Conservation (phyloP, 2,329 filamentous ascomycete genomes). For the Blumeriella jaapii region DNA sequence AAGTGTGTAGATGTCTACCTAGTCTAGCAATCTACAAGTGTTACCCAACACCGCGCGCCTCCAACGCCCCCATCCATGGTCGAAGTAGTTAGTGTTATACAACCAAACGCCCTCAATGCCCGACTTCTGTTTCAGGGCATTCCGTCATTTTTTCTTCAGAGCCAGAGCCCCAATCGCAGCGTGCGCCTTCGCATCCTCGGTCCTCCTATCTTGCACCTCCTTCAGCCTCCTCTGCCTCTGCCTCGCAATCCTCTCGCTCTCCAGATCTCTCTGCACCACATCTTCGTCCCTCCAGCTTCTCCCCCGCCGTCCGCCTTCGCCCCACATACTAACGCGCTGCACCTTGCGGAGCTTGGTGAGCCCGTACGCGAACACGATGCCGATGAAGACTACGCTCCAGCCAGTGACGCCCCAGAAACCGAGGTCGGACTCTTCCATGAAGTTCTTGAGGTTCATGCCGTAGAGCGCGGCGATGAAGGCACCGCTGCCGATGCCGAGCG, state of each 20-base stretch:
- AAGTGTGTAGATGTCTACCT: slow-evolving; percentile 9
- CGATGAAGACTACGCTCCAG: slow-evolving; percentile 59
- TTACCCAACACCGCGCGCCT: slow-evolving; percentile 4
- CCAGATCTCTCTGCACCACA: slow-evolving; percentile 15
- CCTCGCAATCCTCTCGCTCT: slow-evolving; percentile 17
- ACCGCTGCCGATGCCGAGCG: slow-evolving; percentile 84
- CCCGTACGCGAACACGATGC: slow-evolving; percentile 73
- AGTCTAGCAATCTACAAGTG: slow-evolving; percentile 3
- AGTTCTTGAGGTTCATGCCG: slow-evolving; percentile 98
- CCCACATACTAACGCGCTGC: slow-evolving; percentile 76
- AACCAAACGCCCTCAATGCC: slow-evolving; percentile 4
- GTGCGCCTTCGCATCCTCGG: slow-evolving; percentile 5
- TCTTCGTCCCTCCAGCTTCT: slow-evolving; percentile 24
- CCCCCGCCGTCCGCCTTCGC: slow-evolving; percentile 23
- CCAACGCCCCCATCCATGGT: slow-evolving; percentile 1
- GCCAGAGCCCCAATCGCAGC: slow-evolving; percentile 6
- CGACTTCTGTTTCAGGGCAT: not conserved
- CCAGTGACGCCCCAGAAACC: slow-evolving; percentile 71
- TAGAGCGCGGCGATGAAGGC: slow-evolving; percentile 98
- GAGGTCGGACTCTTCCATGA: slow-evolving; percentile 85
- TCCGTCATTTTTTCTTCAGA: not conserved
- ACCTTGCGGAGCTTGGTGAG: slow-evolving; percentile 74
- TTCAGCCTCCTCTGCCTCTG: slow-evolving; percentile 19
- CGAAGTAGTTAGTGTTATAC: slow-evolving; percentile 5
- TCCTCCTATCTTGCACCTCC: slow-evolving; percentile 21